Evolutionary conservation across 768 basidiomycete genomes (phyloP), one percentile per base, ranked within the genome.

Genomic region (Guyanaporus albipodus): DNA sequence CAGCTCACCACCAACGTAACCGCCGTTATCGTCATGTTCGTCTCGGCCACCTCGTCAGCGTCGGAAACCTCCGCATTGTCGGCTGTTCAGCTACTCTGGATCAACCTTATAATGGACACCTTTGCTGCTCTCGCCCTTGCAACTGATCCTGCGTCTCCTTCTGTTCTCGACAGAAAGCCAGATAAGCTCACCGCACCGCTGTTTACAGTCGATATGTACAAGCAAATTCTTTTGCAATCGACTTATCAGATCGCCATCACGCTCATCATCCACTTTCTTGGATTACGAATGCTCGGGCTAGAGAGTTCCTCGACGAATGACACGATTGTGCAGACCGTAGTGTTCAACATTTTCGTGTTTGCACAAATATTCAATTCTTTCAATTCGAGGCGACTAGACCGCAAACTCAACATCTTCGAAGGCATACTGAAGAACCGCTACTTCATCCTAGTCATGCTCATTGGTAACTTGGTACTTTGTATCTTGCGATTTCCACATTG

Each of bases 331-430:
- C 82, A 85, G 59, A 93, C 95, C 0, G 72, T 98, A 15, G 91
- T 97, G 26, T 99, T 99, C 80, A 99, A 98, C 59, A 79, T 84
- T n/a, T 99, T 97, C 59, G 95, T 98, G 39, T 97, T 97, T 63
- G 89, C 91, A 23, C 96, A 98, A 67, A 93, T 99, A 56, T 93
- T 87, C 77, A 96, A 94, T 69, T 92, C 91, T 34, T 65, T 97
- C 66, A 99, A 97, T 62, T 91, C 87, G 56, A 76, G 96, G 43
- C 76, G 91, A 29, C 73, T 98, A 37, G 94, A 97, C 59, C 80
- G 77, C 49, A 79, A 81, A 40, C 73, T 93, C 49, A 98, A 99
- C 67, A 79, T 98, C 49, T 91, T 97, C 57, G 83, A 86, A 52
- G 91, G 91, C 32, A 77, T 98, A 24, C 57, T 69, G 32, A 74